Percentiles rank a stretch among this genome's conserved stretches.
phyloP scores from a whole-genome alignment of 2,329 filamentous ascomycete species.

The Dactylellina cionopaga region DNA sequence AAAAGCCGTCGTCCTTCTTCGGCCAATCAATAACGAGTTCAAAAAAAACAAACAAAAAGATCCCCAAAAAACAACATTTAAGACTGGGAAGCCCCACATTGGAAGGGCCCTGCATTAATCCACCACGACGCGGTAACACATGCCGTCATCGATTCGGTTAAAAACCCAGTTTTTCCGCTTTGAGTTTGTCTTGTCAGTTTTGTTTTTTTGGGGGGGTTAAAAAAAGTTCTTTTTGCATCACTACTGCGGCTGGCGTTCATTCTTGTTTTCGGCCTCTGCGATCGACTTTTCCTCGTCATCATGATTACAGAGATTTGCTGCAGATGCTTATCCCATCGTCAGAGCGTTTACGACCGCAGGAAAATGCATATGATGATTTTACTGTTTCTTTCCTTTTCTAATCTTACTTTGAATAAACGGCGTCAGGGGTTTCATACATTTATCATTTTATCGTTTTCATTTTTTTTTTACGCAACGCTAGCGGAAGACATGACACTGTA shows the following conservation, averaged over 20 bases:
- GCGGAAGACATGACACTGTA: background rate
- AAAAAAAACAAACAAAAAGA: conserved; percentile 2
- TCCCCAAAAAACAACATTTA: background rate
- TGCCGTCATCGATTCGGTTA: conserved; percentile 39
- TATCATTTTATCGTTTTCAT: background rate
- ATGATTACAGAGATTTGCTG: conserved; percentile 34
- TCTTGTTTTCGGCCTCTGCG: conserved; percentile 38
- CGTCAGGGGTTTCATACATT: conserved; percentile 1
- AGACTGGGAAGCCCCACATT: background rate
- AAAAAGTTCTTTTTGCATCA: conserved; percentile 6
- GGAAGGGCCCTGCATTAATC: conserved; percentile 42
- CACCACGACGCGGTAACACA: conserved; percentile 20
- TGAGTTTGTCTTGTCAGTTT: background rate
- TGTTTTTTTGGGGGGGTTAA: conserved; percentile 9
- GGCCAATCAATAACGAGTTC: conserved; percentile 1
- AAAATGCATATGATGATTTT: background rate
- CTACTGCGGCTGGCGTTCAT: conserved; percentile 25
- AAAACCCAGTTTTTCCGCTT: conserved; percentile 37
- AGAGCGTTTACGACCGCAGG: conserved; percentile 16
- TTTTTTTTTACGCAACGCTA: background rate
- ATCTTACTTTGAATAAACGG: conserved; percentile 26
- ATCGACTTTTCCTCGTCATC: conserved; percentile 51
- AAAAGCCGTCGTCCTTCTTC: background rate
- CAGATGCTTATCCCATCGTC: conserved; percentile 25
- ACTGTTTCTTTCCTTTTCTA: background rate